Conservation (phyloP, 208 protist species). For the Porcisia hertigi region DNA sequence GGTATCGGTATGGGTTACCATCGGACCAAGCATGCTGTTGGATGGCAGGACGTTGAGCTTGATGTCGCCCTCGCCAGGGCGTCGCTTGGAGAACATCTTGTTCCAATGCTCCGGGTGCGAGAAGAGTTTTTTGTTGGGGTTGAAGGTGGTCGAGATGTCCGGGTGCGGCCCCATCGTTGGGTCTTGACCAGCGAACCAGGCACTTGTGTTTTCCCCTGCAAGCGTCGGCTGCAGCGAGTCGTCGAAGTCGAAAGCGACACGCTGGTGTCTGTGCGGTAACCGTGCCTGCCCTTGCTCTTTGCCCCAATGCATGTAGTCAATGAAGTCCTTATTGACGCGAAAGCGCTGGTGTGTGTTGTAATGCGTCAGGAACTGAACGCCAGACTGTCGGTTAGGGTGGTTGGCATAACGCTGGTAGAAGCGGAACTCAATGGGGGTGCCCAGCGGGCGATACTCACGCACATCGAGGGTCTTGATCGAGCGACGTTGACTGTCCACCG, state of each 20-base stretch:
- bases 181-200: conserved; percentile 78
- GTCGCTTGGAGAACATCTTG: conserved; percentile 87
- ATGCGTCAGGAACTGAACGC: conserved; percentile 90
- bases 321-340: conserved; percentile 88
- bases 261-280: conserved; percentile 88
- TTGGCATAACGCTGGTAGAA: conserved; percentile 93
- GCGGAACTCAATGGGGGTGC: conserved; percentile 89
- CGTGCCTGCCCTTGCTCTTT: conserved; percentile 89
- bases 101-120: conserved; percentile 91
- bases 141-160: conserved; percentile 62
- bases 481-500: conserved; percentile 30
- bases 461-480: conserved; percentile 85
- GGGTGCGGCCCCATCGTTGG: conserved; percentile 58
- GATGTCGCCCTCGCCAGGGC: conserved; percentile 86
- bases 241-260: conserved; percentile 90
- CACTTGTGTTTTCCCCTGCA: conserved; percentile 27
- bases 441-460: conserved; percentile 82
- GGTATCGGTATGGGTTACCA: conserved; percentile 82
- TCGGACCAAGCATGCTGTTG: conserved; percentile 67
- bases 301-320: conserved; percentile 93
- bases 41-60: conserved; percentile 61
- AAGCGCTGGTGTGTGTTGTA: conserved; percentile 90
- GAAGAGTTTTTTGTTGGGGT: conserved; percentile 84
- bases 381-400: conserved; percentile 87
- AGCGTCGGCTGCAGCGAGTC: conserved; percentile 81